Percentiles rank a stretch among this genome's conserved stretches.
Evolutionary conservation across 805 yeast species (phyloP).

Genomic region (Candida succiphila): DNA sequence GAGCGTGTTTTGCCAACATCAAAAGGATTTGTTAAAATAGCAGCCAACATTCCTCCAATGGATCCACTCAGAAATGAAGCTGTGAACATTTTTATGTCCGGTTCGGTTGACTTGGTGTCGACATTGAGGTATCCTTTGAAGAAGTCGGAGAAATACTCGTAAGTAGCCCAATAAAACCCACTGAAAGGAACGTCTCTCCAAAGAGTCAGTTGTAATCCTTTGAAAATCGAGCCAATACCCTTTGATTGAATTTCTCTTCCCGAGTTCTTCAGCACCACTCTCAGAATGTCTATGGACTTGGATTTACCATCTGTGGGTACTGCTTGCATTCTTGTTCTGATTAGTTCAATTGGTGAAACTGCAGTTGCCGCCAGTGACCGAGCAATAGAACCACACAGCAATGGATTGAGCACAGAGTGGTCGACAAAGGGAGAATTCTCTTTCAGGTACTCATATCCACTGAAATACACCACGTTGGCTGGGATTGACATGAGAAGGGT

Average conservation of each 20-base stretch:
- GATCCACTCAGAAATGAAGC: constrained; percentile 77
- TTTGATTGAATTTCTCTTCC: constrained; percentile 32
- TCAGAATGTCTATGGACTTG: constrained; percentile 32
- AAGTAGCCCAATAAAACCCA: constrained; percentile 88
- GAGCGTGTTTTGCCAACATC: constrained; percentile 95
- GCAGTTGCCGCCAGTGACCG: constrained; percentile 74
- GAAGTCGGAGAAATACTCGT: constrained; percentile 40
- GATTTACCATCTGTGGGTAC: constrained; percentile 41
- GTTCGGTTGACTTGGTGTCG: constrained; percentile 2
- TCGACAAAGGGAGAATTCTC: constrained; percentile 54
- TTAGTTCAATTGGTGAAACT: constrained; percentile 79
- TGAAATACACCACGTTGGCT: constrained; percentile 85
- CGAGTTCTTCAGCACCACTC: constrained; percentile 28
- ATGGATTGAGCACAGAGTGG: constrained; percentile 45
- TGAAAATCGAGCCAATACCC: constrained; percentile 64
- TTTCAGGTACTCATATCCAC: constrained; percentile 82
- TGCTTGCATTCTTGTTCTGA: constrained; percentile 87
- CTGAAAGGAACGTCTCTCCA: constrained; percentile 98
- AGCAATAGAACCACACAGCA: constrained; percentile 79
- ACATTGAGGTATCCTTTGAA: constrained; percentile 16
- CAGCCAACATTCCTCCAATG: constrained; percentile 75
- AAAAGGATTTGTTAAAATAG: constrained; percentile 84
- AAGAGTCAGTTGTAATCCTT: constrained; percentile 77
- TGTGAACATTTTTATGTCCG: constrained; percentile 31
- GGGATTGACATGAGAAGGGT: constrained; percentile 88